Evolutionary conservation across 2,329 filamentous ascomycete species (phyloP), one percentile per base, ranked within the genome.

Genomic region (Aspergillus cejpii): DNA sequence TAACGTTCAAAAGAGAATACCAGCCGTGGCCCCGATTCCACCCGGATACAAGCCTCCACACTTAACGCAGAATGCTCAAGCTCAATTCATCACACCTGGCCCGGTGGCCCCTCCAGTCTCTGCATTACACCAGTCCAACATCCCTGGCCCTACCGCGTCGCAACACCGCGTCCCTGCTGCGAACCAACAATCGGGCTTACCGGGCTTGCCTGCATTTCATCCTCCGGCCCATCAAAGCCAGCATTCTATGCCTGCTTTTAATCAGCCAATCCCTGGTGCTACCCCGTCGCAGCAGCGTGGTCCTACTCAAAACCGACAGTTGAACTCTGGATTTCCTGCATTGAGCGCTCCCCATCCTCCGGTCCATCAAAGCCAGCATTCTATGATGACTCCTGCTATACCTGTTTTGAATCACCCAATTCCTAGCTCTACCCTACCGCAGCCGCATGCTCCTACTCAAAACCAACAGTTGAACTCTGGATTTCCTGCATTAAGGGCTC

Each of bases 11-110:
- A 52, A 50, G 14, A 50, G 45, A 33, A 36, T 53, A 8, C 53
- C 53, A 4, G 19, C 39, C 4, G 43, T 58, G 24, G 45, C 44
- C 3, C 50, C 52, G 10, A 31, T 50, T n/a, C 56, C 56, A n/a
- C 34, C 27, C 17, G 50, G 49, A 28, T 56, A 55, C 49, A 50
- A 44, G 24, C 53, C 51, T 15, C 50, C 14, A 15, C 33, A 21
- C 7, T 8, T 11, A 23, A 15, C 48, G n/a, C 48, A 43, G 8
- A 19, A 21, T 14, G n/a, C 24, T 19, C 28, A 26, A 14, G 27
- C 31, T 17, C 44, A 31, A 21, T 12, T 14, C 11, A 20, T 19
- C 38, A 36, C 39, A 34, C 33, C 36, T 7, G 14, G 21, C 6
- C 27, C 29, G 41, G 21, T 37, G 21, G 7, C 38, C 17, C 40